Evolutionary conservation across 2,329 filamentous ascomycete species (phyloP), one percentile per base, ranked within the genome.

Genomic region (Diaporthe velutina): DNA sequence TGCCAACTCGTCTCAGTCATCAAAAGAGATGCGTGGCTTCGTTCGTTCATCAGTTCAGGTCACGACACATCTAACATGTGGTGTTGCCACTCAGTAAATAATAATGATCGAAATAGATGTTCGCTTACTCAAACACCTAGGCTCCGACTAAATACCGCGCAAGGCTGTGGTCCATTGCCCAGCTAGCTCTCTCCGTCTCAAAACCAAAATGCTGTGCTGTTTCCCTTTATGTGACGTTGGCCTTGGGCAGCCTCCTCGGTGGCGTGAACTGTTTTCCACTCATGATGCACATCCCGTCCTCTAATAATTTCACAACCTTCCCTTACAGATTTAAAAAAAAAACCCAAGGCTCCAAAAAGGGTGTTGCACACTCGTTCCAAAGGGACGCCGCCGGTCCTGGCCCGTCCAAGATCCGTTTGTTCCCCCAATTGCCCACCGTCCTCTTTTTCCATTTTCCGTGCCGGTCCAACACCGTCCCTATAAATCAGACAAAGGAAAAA

Each of bases 401-500:
- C 28, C 64, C 25, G 13, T 42, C 68, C 54, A 45, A 30, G 58
- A 61, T 61, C 57, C 57, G 35, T 40, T 61, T 42, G n/a, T 8
- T 61, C 25, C 58, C 13, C 66, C 66, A 13, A 25, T 55, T 70
- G 4, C 30, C 45, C 45, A 17, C 35, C 40, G 1, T 38, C 25
- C 33, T 60, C 40, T 28, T 40, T 40, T 50, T 25, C 38, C 38
- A 4, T 50, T 54, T 72, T 28, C 57, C 57, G 33, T 52, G 19
- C 70, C 57, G 12, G 48, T 25, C 70, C 13, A 71, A 64, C 60
- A 48, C 60, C 60, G 25, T 15, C 60, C 25, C 28, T 58, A 30
- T 45, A 30, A 40, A 45, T 12, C 35, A 42, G 58, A 72, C 70
- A 72, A 72, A 72, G 70, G 54, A 64, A 52, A 52, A 72, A 13